A percentile compares a stretch with the other conserved stretches of the same genome.
Evolutionary conservation across 2,329 filamentous ascomycete species (phyloP).

Genomic region (Myriosclerotinia scirpicola): DNA sequence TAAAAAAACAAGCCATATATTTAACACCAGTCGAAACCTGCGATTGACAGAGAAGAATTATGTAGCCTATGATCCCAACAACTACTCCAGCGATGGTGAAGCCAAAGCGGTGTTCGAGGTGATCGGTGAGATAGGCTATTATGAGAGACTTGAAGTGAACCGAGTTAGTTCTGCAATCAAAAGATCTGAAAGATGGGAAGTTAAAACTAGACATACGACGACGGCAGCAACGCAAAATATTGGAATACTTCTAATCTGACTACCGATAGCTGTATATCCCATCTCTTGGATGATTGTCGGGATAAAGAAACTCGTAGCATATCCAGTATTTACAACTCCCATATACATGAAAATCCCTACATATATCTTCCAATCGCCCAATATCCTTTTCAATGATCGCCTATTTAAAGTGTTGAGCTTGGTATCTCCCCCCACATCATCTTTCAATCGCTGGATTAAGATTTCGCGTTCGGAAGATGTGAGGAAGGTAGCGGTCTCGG

Average conservation of each 20-base stretch:
- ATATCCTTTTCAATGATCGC: slow-evolving; percentile 43
- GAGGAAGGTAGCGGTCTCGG: slow-evolving; percentile 46
- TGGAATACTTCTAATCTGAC: slow-evolving; percentile 32
- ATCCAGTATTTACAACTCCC: slow-evolving; percentile 53
- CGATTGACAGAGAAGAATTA: slow-evolving; percentile 39
- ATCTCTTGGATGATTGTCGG: slow-evolving; percentile 33
- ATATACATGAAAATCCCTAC: slow-evolving; percentile 53
- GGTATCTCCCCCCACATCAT: slow-evolving; percentile 29
- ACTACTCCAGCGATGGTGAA: slow-evolving; percentile 30
- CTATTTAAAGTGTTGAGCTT: slow-evolving; percentile 39
- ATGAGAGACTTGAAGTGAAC: neutral
- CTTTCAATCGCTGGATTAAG: slow-evolving; percentile 31
- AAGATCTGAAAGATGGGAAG: neutral
- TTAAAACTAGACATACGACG: slow-evolving; percentile 3
- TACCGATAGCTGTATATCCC: slow-evolving; percentile 28
- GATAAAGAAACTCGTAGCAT: slow-evolving; percentile 40
- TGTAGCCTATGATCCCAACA: slow-evolving; percentile 28
- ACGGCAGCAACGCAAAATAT: slow-evolving; percentile 28
- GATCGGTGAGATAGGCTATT: slow-evolving; percentile 28
- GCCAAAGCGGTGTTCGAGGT: slow-evolving; percentile 27
- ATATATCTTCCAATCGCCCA: slow-evolving; percentile 50
- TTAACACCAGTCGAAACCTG: slow-evolving; percentile 49
- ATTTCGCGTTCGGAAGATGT: slow-evolving; percentile 42
- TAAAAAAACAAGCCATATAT: slow-evolving; percentile 44
- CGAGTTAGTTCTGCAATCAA: neutral